A percentile compares a stretch with the other conserved stretches of the same genome.
Evolutionary conservation across 768 basidiomycete genomes (phyloP).

Genomic region (Trichaptum fuscoviolaceum): DNA sequence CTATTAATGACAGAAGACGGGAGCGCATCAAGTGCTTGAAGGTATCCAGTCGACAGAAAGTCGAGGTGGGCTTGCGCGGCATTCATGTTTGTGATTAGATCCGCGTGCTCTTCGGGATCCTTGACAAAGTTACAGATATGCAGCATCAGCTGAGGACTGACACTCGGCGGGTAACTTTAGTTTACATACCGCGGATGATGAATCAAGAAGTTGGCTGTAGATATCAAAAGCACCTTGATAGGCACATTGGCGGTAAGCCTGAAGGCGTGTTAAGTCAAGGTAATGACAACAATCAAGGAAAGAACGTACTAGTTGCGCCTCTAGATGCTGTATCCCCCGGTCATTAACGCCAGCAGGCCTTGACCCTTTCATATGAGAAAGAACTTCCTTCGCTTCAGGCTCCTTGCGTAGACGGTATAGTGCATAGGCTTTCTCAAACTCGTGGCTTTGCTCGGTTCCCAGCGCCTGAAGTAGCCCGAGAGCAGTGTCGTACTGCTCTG

Average conservation of each 20-base stretch:
- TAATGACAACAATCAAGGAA: slow-evolving; percentile 10
- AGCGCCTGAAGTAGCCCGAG: slow-evolving; percentile 49
- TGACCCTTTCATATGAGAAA: slow-evolving; percentile 43
- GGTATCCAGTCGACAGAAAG: slow-evolving; percentile 71
- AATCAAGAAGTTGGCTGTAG: slow-evolving; percentile 78
- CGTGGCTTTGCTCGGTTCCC: slow-evolving; percentile 24
- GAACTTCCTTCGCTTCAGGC: slow-evolving; percentile 52
- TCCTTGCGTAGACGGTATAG: slow-evolving; percentile 81
- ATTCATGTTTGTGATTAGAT: slow-evolving; percentile 79
- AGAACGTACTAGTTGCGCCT: slow-evolving; percentile 77
- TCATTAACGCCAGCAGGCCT: slow-evolving; percentile 38
- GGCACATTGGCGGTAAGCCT: slow-evolving; percentile 76
- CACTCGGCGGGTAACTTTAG: neutral
- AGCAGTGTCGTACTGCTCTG: slow-evolving; percentile 73
- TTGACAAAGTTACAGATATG: slow-evolving; percentile 26
- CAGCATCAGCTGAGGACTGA: slow-evolving; percentile 3
- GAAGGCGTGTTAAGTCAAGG: slow-evolving; percentile 13
- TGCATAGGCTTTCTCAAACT: slow-evolving; percentile 76
- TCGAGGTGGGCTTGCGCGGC: slow-evolving; percentile 80
- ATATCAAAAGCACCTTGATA: slow-evolving; percentile 71
- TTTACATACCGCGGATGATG: slow-evolving; percentile 63
- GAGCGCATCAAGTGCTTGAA: slow-evolving; percentile 56
- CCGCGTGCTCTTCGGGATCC: slow-evolving; percentile 84
- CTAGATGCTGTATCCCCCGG: slow-evolving; percentile 69
- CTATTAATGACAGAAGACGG: slow-evolving; percentile 44